Evolutionary conservation across 768 basidiomycete species (phyloP).

Genomic region (Russula sp.): DNA sequence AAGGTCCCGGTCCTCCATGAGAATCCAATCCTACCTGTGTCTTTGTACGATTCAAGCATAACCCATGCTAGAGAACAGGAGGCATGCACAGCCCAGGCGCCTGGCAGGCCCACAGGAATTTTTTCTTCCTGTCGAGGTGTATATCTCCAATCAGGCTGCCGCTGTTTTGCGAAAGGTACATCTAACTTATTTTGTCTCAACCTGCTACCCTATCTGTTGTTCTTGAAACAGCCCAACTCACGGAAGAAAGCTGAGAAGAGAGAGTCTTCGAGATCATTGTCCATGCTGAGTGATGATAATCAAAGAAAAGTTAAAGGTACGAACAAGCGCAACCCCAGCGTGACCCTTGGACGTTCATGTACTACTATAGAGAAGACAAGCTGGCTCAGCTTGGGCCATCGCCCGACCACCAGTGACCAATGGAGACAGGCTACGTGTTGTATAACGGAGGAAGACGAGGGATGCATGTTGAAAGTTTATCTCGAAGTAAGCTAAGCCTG

Average conservation of each 20-base stretch:
- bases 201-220: background rate
- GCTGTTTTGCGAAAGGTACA: constrained; percentile 21
- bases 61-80: constrained; percentile 18
- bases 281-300: constrained; percentile 36
- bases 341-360: background rate
- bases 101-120: constrained; percentile 12
- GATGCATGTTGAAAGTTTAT: constrained; percentile 65
- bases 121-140: constrained; percentile 20
- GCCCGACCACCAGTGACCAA: constrained; percentile 44
- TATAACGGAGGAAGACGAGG: constrained; percentile 57
- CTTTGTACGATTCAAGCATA: constrained; percentile 15
- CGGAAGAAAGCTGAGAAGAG: constrained; percentile 54
- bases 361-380: constrained; percentile 54
- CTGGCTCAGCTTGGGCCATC: constrained; percentile 57
- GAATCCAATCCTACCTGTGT: background rate
- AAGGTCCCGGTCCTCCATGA: background rate
- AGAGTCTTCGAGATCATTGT: constrained; percentile 30
- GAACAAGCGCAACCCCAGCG: background rate
- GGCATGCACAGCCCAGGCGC: constrained; percentile 5
- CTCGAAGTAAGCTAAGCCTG: constrained; percentile 50
- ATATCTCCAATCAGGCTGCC: constrained; percentile 21
- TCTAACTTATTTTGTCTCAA: background rate
- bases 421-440: constrained; percentile 73
- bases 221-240: constrained; percentile 33
- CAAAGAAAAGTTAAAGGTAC: constrained; percentile 55